Percentiles rank a stretch among this genome's conserved stretches.
These are phyloP conservation scores for Rhododendron vialii DNA, from an alignment of 148 eudicot genomes.

Conservation along the genomic window DNA sequence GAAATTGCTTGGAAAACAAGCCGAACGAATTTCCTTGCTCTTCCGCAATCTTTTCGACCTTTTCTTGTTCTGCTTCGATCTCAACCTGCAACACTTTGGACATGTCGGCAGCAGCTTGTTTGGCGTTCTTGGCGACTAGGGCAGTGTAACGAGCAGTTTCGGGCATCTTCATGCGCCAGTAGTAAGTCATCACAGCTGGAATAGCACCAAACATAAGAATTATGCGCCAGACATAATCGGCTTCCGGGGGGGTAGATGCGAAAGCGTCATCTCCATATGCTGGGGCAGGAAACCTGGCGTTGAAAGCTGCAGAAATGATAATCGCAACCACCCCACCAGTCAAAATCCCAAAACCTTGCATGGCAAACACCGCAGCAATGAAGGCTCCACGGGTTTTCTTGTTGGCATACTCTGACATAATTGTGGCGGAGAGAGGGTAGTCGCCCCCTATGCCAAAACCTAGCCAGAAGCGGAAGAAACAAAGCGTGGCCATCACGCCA, in stretches of 20 bases:
- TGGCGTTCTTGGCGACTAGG: slow-evolving; percentile 45
- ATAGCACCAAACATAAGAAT: slow-evolving; percentile 48
- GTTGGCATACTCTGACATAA: slow-evolving; percentile 66
- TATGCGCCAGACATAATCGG: slow-evolving; percentile 56
- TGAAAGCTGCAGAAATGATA: slow-evolving; percentile 28
- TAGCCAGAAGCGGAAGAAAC: slow-evolving; percentile 68
- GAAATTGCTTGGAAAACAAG: slow-evolving; percentile 46
- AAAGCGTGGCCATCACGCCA: slow-evolving; percentile 44
- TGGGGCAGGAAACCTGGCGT: slow-evolving; percentile 36
- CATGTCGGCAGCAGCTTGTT: slow-evolving; percentile 49
- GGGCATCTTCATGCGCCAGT: slow-evolving; percentile 62
- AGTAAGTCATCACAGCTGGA: slow-evolving; percentile 47
- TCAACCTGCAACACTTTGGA: slow-evolving; percentile 40
- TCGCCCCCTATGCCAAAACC: slow-evolving; percentile 67
- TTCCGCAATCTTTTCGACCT: slow-evolving; percentile 2
- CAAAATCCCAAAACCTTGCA: slow-evolving; percentile 66
- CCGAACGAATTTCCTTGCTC: slow-evolving; percentile 27
- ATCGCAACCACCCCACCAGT: slow-evolving; percentile 56
- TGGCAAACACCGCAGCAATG: slow-evolving; percentile 60
- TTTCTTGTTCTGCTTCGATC: slow-evolving; percentile 26
- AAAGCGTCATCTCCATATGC: slow-evolving; percentile 21
- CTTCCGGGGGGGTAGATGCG: slow-evolving; percentile 37
- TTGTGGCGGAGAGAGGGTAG: slow-evolving; percentile 62
- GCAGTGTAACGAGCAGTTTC: slow-evolving; percentile 67
- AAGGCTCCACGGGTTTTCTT: slow-evolving; percentile 64